phyloP scores from a whole-genome alignment of 1,284 basidiomycete genomes.

The Ceratobasidium sp. region DNA sequence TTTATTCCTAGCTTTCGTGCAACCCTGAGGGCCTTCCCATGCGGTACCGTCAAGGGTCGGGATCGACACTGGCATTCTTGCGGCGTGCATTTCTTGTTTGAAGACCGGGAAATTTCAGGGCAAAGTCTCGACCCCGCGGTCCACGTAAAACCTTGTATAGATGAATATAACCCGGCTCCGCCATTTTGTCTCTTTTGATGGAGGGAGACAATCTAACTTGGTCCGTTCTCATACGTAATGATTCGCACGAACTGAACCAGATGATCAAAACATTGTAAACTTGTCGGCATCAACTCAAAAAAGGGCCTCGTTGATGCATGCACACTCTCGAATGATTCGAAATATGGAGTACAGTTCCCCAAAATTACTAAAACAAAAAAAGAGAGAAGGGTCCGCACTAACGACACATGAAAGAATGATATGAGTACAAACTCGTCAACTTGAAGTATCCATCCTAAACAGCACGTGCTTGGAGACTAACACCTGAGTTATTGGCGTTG shows the following conservation, averaged over 20 bases:
- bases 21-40: slow-evolving; percentile 18
- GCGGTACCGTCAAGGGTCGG: slow-evolving; percentile 3
- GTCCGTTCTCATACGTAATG: no score
- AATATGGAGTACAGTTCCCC: slow-evolving; percentile 14
- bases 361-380: slow-evolving; percentile 5
- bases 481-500: no score
- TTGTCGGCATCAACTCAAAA: not conserved
- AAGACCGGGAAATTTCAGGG: not conserved
- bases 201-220: no score
- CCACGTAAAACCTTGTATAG: not conserved
- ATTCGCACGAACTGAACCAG: not conserved
- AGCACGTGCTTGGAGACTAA: no score
- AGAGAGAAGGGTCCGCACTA: not conserved
- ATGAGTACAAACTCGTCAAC: slow-evolving; percentile 20
- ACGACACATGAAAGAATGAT: slow-evolving; percentile 21
- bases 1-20: slow-evolving; percentile 37
- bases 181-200: no score
- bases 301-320: slow-evolving; percentile 11
- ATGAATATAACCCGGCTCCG: not conserved
- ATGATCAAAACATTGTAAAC: slow-evolving; percentile 28
- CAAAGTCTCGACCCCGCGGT: not conserved
- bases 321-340: not conserved
- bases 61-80: not conserved
- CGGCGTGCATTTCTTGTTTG: not conserved
- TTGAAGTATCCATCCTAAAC: slow-evolving; percentile 10